Evolutionary conservation across 805 yeast genomes (phyloP).

Genomic region (Teunomyces lycoperdinae): DNA sequence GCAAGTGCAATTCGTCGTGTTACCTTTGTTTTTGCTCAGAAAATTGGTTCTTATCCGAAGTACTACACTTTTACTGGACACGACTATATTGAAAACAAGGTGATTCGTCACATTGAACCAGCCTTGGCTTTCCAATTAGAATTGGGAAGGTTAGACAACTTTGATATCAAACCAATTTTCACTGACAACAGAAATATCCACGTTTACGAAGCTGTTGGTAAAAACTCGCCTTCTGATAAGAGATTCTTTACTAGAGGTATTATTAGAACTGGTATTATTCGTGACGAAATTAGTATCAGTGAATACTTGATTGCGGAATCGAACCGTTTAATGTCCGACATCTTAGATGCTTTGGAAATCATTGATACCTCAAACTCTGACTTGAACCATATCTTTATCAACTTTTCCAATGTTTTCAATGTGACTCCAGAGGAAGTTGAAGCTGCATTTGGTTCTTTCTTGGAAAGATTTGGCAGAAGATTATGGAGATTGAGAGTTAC

Average conservation of each 20-base stretch:
- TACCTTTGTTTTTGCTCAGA: constrained; percentile 83
- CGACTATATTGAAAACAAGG: constrained; percentile 78
- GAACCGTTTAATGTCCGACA: constrained; percentile 92
- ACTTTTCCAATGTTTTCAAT: constrained; percentile 93
- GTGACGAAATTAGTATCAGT: constrained; percentile 88
- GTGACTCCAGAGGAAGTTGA: constrained; percentile 95
- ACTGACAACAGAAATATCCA: constrained; percentile 97
- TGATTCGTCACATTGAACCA: constrained; percentile 97
- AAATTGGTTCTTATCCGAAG: constrained; percentile 85
- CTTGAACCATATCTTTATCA: constrained; percentile 93
- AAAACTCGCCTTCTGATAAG: constrained; percentile 89
- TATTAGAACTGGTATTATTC: constrained; percentile 90
- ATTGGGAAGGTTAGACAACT: constrained; percentile 89
- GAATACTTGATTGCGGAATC: constrained; percentile 96
- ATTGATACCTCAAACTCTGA: constrained; percentile 94
- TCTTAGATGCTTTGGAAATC: constrained; percentile 90
- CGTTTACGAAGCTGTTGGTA: constrained; percentile 94
- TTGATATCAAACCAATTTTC: constrained; percentile 90
- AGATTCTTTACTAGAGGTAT: constrained; percentile 97
- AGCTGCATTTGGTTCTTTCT: constrained; percentile 95
- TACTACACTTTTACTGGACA: constrained; percentile 95
- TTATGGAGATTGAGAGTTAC: constrained; percentile 96
- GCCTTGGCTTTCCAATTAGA: constrained; percentile 97
- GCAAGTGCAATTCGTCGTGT: constrained; percentile 84
- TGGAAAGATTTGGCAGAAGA: constrained; percentile 96